Conservation (phyloP, 805 yeast species). For the Yarrowia sp. region DNA sequence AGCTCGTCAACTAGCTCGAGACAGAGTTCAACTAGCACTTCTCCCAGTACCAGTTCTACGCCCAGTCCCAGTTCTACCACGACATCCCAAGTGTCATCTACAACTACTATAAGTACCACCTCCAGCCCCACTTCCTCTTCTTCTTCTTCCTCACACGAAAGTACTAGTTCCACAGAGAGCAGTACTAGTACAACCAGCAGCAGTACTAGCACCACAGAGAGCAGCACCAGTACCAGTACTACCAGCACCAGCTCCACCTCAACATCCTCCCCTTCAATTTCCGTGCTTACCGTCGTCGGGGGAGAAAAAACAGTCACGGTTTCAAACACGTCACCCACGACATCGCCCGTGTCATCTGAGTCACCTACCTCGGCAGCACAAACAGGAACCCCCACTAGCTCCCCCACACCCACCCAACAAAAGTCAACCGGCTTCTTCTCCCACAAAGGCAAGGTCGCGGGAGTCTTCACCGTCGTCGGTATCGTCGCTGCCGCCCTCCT, state of each 20-base stretch:
- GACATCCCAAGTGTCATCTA: constrained; percentile 14
- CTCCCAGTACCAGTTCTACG: constrained; percentile 38
- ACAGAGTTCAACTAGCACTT: constrained; percentile 36
- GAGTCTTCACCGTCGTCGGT: constrained; percentile 83
- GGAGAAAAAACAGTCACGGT: constrained; percentile 43
- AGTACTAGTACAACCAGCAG: constrained; percentile 40
- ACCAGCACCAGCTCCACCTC: constrained; percentile 42
- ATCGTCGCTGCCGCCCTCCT: constrained; percentile 60
- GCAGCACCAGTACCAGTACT: constrained; percentile 38
- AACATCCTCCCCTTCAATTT: constrained; percentile 41
- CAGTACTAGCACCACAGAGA: constrained; percentile 23
- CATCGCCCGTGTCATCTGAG: constrained; percentile 1
- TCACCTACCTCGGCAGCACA: constrained; percentile 6
- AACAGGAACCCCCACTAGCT: no score
- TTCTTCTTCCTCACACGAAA: no score
- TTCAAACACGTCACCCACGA: constrained; percentile 41
- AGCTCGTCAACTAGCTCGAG: no score
- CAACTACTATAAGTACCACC: constrained; percentile 23
- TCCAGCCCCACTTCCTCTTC: constrained; percentile 39
- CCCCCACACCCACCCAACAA: no score
- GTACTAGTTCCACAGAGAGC: constrained; percentile 40
- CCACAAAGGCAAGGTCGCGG: constrained; percentile 80
- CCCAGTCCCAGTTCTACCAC: constrained; percentile 29
- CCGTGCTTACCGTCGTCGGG: constrained; percentile 46
- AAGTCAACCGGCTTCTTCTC: constrained; percentile 60